Evolutionary conservation across 2,329 filamentous ascomycete genomes (phyloP).

Genomic region (Pseudocercospora fijiensis): DNA sequence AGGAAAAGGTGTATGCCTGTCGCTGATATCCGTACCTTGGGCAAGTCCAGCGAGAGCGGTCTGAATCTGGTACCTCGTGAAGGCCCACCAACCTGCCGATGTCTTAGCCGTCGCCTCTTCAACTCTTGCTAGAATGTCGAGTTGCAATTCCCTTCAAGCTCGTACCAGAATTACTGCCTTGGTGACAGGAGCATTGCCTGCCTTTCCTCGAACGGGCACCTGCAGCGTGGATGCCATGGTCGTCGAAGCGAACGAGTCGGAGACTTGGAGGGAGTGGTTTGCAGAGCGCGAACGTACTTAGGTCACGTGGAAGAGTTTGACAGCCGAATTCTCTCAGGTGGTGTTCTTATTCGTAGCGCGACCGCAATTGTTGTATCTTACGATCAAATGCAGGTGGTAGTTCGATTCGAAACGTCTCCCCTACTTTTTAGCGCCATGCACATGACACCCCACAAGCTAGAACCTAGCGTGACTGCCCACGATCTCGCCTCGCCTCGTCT

Average conservation of each 20-base stretch:
- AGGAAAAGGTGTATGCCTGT: slow-evolving; percentile 19
- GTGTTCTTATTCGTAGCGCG: background rate
- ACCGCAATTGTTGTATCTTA: background rate
- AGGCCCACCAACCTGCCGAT: slow-evolving; percentile 78
- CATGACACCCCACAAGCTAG: background rate
- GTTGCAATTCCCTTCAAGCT: background rate
- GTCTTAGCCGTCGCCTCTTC: slow-evolving; percentile 4
- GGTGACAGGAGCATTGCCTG: slow-evolving; percentile 59
- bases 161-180: slow-evolving; percentile 93
- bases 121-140: background rate
- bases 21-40: slow-evolving; percentile 64
- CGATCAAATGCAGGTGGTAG: background rate
- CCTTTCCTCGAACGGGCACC: slow-evolving; percentile 35
- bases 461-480: background rate
- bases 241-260: background rate
- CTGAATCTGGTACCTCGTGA: slow-evolving; percentile 94
- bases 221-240: slow-evolving; percentile 32
- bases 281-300: background rate
- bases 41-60: slow-evolving; percentile 89
- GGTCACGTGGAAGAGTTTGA: background rate
- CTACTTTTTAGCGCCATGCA: background rate
- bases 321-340: background rate
- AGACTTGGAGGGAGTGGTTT: background rate
- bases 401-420: background rate
- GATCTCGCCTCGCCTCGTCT: background rate